Base-by-base conservation (phyloP, 1,284 basidiomycete species). In the Cronartium ribicola region DNA sequence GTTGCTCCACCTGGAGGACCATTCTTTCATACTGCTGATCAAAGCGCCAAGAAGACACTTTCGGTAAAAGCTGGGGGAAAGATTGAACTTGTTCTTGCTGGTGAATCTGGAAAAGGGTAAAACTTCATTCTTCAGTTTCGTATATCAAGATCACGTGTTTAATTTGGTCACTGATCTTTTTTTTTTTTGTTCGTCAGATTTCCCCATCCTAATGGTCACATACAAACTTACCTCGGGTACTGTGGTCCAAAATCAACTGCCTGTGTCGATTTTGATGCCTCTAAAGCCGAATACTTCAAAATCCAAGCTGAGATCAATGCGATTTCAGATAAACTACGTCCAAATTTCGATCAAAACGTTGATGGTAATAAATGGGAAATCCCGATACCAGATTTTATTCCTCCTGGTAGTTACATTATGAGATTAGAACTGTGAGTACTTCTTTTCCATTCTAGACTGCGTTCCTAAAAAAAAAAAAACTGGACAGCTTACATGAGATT, bases 81-180 rank as follows among this genome's bases (percentile, higher is more conserved):
- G 20, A 36, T 73, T 22, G 40, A 62, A 17, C 55, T 73, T 10
- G 65, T 73, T 29, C 39, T 73, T 29, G 29, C 22, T 8, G 64
- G 57, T 4, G 57, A 73, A 20, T 17, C 37, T n/a, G 71, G 71
- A 41, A 44, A 73, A 73, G 71, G 71, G 71, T 73, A 66, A 66
- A 57, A 20, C 5, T 11, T 2, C 5, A 8, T 13, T 51, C 46
- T 55, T 10, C 37, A 37, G 11, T 64, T 14, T 36, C 10, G 10
- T 14, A 10, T 1, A 8, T 11, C 4, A 4, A 17, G 11, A 22
- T n/a, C 5, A 17, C 29, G 60, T 69, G n/a, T 11, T 37, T 10
- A 66, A 40, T 20, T 44, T 41, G 7, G 39, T 44, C 2, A 51
- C 22, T 51, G 17, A 1, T 5, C 14, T 14, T 22, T 29, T 29